Base-by-base conservation (phyloP, 2,329 filamentous ascomycete species). In the Clonostachys rosea region DNA sequence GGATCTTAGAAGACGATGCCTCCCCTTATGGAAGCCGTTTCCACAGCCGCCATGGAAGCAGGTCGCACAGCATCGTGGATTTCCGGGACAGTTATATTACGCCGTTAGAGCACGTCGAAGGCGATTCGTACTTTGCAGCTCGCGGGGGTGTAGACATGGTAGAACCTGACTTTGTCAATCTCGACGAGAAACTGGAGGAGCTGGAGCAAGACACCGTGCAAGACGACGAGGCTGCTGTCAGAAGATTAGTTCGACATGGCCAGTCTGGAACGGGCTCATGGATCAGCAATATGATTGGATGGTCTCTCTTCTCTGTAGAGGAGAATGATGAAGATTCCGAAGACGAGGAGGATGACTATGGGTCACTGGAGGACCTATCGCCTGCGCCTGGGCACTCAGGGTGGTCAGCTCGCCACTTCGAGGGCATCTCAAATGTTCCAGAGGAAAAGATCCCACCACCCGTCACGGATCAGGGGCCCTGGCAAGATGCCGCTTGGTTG, bases 401-500 rank as follows among this genome's bases (percentile, higher is more conserved):
- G 11, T 66, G 62, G 48, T 66, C 66, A 35, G 59, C 58, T 20
- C 59, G 64, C 36, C 64, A 69, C 43, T 63, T 69, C 24, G 71
- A 71, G 52, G 70, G 69, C 40, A 60, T 71, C 45, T 62, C 68
- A 4, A 66, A 60, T 33, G 48, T 61, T n/a, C 59, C 69, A 1
- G 68, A 74, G 43, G 74, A 78, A 43, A 63, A 63, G 10, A 65
- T 83, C 59, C 78, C 59, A 34, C 67, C 71, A 10, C 68, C 69
- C 44, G 73, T 73, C 40, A 67, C 71, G 9, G 74, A 84, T 45
- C 75, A 79, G 40, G 81, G 79, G 14, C 76, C 76, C 9, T 86
- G 83, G 83, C 74, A 79, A 49, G 84, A 87, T 62, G 83, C 82
- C 24, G 81, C 81, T 14, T 87, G 83, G 84, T 63, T 87, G 42